Evolutionary conservation across 345 rosid species (phyloP).

Genomic region (Hirschfeldia incana): DNA sequence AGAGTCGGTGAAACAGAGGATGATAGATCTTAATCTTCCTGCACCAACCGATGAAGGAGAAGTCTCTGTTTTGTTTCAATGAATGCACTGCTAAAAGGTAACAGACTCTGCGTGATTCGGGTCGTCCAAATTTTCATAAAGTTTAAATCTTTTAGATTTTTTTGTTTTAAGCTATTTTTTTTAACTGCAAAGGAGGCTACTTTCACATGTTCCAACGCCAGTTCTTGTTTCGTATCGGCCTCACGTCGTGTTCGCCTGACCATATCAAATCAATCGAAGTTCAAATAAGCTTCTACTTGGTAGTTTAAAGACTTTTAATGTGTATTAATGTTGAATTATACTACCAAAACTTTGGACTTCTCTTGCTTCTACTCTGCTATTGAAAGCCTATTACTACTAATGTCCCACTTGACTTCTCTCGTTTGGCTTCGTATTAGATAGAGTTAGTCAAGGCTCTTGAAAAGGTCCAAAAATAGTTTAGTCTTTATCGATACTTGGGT

Average conservation of each 20-base stretch:
- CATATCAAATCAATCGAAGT: constrained; percentile 36
- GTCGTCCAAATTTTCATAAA: constrained; percentile 45
- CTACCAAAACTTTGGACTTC: background rate
- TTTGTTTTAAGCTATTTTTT: constrained; percentile 10
- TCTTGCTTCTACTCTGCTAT: constrained; percentile 17
- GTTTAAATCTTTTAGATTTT: constrained; percentile 43
- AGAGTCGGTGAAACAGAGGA: constrained; percentile 39
- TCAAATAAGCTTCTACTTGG: constrained; percentile 27
- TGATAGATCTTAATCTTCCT: constrained; percentile 93
- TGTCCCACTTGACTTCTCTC: constrained; percentile 21
- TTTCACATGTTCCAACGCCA: constrained; percentile 53
- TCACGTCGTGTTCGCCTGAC: constrained; percentile 47
- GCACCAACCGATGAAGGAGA: constrained; percentile 80
- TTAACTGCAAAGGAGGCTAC: constrained; percentile 39
- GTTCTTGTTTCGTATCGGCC: constrained; percentile 38
- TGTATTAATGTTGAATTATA: background rate
- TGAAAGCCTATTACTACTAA: constrained; percentile 21
- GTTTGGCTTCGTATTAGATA: background rate
- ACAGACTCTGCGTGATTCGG: constrained; percentile 46
- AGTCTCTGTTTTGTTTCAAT: constrained; percentile 69
- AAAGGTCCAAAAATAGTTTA: background rate
- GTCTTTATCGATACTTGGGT: background rate
- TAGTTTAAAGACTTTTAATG: constrained; percentile 11
- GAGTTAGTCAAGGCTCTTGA: constrained; percentile 20
- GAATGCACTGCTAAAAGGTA: constrained; percentile 54